A percentile compares a stretch with the other conserved stretches of the same genome.
phyloP scores from a whole-genome alignment of 1,139 yeast species.

The Meyerozyma smithsonii region DNA sequence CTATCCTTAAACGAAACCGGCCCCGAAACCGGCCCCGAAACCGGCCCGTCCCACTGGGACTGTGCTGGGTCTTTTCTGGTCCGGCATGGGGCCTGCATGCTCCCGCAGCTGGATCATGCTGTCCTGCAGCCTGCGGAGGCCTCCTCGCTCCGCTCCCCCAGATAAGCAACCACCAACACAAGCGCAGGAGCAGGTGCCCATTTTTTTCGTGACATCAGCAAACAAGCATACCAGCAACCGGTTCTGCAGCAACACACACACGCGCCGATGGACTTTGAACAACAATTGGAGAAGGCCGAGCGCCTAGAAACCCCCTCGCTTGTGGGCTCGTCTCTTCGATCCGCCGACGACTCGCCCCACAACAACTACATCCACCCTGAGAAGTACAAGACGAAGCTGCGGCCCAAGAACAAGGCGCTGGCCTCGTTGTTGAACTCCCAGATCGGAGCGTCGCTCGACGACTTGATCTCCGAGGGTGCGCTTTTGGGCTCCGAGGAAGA shows the following conservation, averaged over 20 bases:
- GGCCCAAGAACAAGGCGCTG: conserved; percentile 8
- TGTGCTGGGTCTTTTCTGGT: too few species aligned
- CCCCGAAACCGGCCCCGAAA: too few species aligned
- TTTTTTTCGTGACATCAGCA: not conserved
- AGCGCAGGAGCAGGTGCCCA: not conserved
- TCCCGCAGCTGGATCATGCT: too few species aligned
- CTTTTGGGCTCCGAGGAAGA: conserved; percentile 53
- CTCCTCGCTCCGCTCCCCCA: not conserved
- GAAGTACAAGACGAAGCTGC: conserved; percentile 25
- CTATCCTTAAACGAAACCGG: too few species aligned
- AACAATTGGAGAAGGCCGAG: conserved; percentile 50
- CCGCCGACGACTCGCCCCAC: conserved; percentile 46
- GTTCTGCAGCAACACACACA: not conserved
- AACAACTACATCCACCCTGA: conserved; percentile 47
- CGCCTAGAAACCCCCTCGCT: conserved; percentile 49
- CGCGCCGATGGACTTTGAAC: conserved; percentile 47
- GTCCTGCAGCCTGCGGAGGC: not conserved
- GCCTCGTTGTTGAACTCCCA: conserved; percentile 17
- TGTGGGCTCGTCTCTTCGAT: conserved; percentile 51
- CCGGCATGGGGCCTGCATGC: too few species aligned
- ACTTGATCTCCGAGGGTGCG: conserved; percentile 57
- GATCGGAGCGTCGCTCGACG: conserved; percentile 48
- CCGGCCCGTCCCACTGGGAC: too few species aligned
- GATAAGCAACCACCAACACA: not conserved
- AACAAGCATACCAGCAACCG: not conserved